These are phyloP conservation scores for Cucumis cinereus DNA, from an alignment of 306 rosid species.

Conservation along the genomic window DNA sequence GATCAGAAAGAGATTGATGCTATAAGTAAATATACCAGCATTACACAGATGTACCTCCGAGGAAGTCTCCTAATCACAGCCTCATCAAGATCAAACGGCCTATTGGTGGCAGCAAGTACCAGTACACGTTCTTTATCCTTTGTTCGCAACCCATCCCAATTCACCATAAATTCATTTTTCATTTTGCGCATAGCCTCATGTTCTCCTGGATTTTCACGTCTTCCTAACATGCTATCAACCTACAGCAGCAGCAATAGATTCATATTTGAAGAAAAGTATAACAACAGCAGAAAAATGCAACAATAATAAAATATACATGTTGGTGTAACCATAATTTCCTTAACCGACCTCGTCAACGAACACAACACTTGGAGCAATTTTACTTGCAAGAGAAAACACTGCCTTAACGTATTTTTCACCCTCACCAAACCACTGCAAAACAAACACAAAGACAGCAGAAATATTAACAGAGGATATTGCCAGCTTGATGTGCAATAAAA, in stretches of 20 bases:
- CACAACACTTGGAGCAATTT: constrained; percentile 90
- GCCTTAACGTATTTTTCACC: constrained; percentile 96
- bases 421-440: constrained; percentile 92
- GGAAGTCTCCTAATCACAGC: constrained; percentile 99
- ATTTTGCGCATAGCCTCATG: constrained; percentile 97
- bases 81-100: constrained; percentile 97
- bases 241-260: constrained; percentile 20
- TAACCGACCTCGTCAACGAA: constrained; percentile 90
- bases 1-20: neutral
- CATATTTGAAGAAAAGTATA: neutral
- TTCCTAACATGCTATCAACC: constrained; percentile 98
- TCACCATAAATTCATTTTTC: constrained; percentile 98
- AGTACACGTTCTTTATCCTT: constrained; percentile 88
- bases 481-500: too few relatives aligned
- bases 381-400: constrained; percentile 87
- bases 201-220: constrained; percentile 92
- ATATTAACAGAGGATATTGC: neutral
- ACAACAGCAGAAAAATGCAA: neutral
- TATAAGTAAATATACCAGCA: neutral
- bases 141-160: constrained; percentile 97
- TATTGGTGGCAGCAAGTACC: constrained; percentile 93
- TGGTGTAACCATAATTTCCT: neutral
- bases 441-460: neutral
- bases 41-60: constrained; percentile 40
- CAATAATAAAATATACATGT: neutral